These are phyloP conservation scores for Gilbertella persicaria DNA, from an alignment of 371 early-diverging fungal genomes.

Conservation along the genomic window DNA sequence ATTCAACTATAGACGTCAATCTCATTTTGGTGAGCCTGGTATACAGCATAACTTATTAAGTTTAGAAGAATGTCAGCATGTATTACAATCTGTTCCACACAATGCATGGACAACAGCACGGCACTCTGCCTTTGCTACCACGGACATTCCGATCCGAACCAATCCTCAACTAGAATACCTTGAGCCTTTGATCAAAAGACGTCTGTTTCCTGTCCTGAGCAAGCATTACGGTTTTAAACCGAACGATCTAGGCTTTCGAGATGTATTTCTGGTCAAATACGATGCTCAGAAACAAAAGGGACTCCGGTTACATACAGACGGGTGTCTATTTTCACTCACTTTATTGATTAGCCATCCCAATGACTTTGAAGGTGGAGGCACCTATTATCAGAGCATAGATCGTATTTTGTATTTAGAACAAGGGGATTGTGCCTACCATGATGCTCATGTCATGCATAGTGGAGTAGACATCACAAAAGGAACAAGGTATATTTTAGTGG, in stretches of 20 bases:
- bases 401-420: conserved; percentile 30
- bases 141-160: conserved; percentile 49
- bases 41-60: conserved; percentile 28
- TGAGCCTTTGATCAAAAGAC: conserved; percentile 20
- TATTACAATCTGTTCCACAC: conserved; percentile 26
- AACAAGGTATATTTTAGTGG: conserved; percentile 52
- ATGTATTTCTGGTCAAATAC: conserved; percentile 60
- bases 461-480: conserved; percentile 53
- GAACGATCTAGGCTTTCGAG: conserved; percentile 52
- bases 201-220: conserved; percentile 29
- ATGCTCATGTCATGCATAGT: conserved; percentile 49
- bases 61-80: conserved; percentile 25
- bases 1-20: conserved; percentile 13
- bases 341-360: conserved; percentile 47
- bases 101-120: conserved; percentile 47
- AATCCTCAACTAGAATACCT: conserved; percentile 11
- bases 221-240: conserved; percentile 36
- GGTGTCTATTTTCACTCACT: conserved; percentile 61
- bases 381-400: conserved; percentile 43
- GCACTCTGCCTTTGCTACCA: conserved; percentile 59
- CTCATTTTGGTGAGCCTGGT: conserved; percentile 20
- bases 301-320: conserved; percentile 57
- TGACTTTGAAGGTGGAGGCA: conserved; percentile 70
- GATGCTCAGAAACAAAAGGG: conserved; percentile 44
- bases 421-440: conserved; percentile 58